Conservation (phyloP, 2,329 filamentous ascomycete species). For the Xylaria sp. region DNA sequence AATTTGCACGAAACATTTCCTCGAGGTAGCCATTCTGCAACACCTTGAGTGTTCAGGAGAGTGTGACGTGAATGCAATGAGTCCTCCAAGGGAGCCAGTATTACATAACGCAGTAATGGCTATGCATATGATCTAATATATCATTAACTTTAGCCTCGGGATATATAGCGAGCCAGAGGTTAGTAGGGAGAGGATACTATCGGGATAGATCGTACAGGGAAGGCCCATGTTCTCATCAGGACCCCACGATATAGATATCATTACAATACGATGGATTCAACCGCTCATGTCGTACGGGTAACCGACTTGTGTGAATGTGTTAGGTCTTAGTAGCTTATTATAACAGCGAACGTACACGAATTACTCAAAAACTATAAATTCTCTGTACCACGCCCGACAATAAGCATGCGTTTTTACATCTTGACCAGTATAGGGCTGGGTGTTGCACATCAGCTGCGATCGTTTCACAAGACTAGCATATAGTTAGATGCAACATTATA, state of each 20-base stretch:
- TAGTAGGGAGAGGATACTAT: slow-evolving; percentile 6
- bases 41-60: neutral
- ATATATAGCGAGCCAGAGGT: neutral
- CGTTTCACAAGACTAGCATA: too few species aligned
- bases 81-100: neutral
- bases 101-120: neutral
- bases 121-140: neutral
- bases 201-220: neutral
- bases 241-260: neutral
- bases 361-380: too few species aligned
- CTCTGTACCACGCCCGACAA: too few species aligned
- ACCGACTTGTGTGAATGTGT: neutral
- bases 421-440: too few species aligned
- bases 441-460: too few species aligned
- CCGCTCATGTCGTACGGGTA: neutral
- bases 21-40: neutral
- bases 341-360: too few species aligned
- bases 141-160: neutral
- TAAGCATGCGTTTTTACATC: too few species aligned
- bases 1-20: neutral
- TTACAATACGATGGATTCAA: neutral
- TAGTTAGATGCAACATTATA: too few species aligned
- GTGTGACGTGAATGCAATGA: neutral
- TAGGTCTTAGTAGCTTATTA: neutral
- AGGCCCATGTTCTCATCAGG: neutral